Evolutionary conservation across 306 rosid species (phyloP).

Genomic region (Sesbania bispinosa): DNA sequence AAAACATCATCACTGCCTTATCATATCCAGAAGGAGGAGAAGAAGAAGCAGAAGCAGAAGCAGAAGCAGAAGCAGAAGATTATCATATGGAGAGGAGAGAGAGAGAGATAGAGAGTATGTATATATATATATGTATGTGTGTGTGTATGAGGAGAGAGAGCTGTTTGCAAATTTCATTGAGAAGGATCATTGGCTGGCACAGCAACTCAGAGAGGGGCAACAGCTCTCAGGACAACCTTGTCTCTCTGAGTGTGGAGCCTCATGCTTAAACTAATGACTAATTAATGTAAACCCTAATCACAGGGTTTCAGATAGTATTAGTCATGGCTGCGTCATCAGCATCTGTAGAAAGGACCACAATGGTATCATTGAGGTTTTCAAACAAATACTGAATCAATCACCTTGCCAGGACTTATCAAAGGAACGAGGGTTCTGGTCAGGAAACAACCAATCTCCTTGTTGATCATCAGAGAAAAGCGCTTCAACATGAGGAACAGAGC

Average conservation of each 20-base stretch:
- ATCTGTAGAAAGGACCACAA: too few relatives aligned
- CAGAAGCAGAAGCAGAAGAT: not conserved
- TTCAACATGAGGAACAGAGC: slow-evolving; percentile 48
- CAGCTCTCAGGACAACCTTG: slow-evolving; percentile 14
- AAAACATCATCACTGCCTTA: slow-evolving; percentile 30
- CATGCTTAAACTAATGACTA: too few relatives aligned
- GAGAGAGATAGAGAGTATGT: not conserved
- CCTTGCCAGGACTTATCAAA: too few relatives aligned
- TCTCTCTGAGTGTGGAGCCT: slow-evolving; percentile 16
- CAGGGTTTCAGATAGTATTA: too few relatives aligned
- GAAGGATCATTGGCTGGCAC: slow-evolving; percentile 16
- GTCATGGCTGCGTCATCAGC: too few relatives aligned
- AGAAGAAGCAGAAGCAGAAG: not conserved
- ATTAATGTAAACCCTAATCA: too few relatives aligned
- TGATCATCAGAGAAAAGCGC: slow-evolving; percentile 49
- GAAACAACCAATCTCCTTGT: slow-evolving; percentile 44
- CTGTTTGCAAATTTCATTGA: slow-evolving; percentile 6
- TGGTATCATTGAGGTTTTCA: too few relatives aligned
- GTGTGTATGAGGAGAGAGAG: too few relatives aligned
- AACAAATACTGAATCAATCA: too few relatives aligned
- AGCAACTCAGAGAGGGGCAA: slow-evolving; percentile 18
- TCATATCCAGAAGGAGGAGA: not conserved
- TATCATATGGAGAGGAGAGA: not conserved
- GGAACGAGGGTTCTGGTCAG: too few relatives aligned
- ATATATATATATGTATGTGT: not conserved